A percentile compares a stretch with the other conserved stretches of the same genome.
Conservation (phyloP, 805 yeast genomes). For the Candida endomychidarum region DNA sequence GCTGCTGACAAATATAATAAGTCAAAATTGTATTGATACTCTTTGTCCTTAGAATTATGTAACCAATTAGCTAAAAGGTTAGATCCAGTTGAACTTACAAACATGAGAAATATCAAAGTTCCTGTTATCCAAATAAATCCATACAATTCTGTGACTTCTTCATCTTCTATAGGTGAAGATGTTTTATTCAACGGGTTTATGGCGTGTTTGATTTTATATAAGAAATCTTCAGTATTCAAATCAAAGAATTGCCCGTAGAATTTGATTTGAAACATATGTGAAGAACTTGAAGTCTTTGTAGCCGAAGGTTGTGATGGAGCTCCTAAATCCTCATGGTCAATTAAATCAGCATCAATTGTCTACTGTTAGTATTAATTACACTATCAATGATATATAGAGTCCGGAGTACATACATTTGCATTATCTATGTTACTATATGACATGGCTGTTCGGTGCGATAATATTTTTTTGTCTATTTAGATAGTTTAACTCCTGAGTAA, state of each 20-base stretch:
- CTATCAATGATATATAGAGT: too few species aligned
- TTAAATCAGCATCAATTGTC: slow-evolving; percentile 14
- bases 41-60: slow-evolving; percentile 40
- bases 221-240: slow-evolving; percentile 63
- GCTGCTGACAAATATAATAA: slow-evolving; percentile 66
- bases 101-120: slow-evolving; percentile 70
- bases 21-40: slow-evolving; percentile 59
- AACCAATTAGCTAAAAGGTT: slow-evolving; percentile 59
- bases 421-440: slow-evolving; percentile 8
- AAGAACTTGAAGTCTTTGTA: slow-evolving; percentile 16
- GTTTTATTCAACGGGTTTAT: slow-evolving; percentile 49
- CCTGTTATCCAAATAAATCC: slow-evolving; percentile 93
- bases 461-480: neutral
- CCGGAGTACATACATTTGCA: slow-evolving; percentile 5
- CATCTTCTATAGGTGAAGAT: slow-evolving; percentile 19
- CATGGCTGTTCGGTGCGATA: slow-evolving; percentile 4
- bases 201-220: slow-evolving; percentile 51
- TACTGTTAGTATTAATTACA: slow-evolving; percentile 7
- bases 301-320: slow-evolving; percentile 26
- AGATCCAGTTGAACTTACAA: slow-evolving; percentile 72
- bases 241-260: slow-evolving; percentile 70
- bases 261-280: slow-evolving; percentile 53
- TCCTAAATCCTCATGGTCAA: slow-evolving; percentile 9
- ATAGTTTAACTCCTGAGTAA: slow-evolving; percentile 3
- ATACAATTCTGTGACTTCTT: slow-evolving; percentile 62